Percentiles rank a stretch among this genome's conserved stretches.
phyloP scores from a whole-genome alignment of 2,329 filamentous ascomycete species.

The Helotiales sp. region DNA sequence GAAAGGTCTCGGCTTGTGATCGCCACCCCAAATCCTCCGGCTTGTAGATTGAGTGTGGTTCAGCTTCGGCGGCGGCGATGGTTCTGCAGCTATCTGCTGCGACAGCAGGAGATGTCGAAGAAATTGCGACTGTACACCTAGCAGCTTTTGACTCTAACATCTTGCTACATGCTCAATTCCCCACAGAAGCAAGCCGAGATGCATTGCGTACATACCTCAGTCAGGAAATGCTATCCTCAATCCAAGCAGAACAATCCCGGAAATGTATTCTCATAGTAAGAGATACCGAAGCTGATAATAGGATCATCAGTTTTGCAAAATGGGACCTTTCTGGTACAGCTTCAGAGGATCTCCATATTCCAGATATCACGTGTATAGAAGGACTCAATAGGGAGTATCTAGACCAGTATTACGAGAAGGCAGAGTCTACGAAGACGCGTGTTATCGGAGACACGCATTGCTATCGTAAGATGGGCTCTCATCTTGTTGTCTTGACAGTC shows the following conservation, averaged over 20 bases:
- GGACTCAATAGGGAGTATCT: conserved; percentile 21
- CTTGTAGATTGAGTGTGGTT: background rate
- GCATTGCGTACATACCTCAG: conserved; percentile 21
- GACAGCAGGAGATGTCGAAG: conserved; percentile 22
- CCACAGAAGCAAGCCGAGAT: conserved; percentile 21
- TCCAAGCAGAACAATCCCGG: conserved; percentile 13
- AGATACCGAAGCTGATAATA: conserved; percentile 19
- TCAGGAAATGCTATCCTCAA: conserved; percentile 17
- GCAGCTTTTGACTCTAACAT: conserved; percentile 30
- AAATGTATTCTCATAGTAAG: conserved; percentile 27
- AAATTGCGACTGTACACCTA: conserved; percentile 32
- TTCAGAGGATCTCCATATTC: background rate
- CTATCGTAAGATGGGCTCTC: conserved; percentile 28
- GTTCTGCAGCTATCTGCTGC: conserved; percentile 24
- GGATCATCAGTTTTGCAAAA: conserved; percentile 31
- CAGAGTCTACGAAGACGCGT: conserved; percentile 22
- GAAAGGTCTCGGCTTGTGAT: background rate
- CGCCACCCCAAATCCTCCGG: background rate
- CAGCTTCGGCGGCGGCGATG: conserved; percentile 13
- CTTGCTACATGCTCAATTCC: conserved; percentile 31
- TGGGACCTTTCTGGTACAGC: conserved; percentile 28
- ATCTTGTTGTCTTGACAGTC: background rate
- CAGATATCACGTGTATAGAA: conserved; percentile 21
- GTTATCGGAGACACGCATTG: conserved; percentile 24
- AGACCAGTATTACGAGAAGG: conserved; percentile 22